Percentiles rank a stretch among this genome's conserved stretches.
These are phyloP conservation scores for Auxenochlorella pyrenoidosa DNA, from an alignment of 139 green algal species.

Conservation along the genomic window DNA sequence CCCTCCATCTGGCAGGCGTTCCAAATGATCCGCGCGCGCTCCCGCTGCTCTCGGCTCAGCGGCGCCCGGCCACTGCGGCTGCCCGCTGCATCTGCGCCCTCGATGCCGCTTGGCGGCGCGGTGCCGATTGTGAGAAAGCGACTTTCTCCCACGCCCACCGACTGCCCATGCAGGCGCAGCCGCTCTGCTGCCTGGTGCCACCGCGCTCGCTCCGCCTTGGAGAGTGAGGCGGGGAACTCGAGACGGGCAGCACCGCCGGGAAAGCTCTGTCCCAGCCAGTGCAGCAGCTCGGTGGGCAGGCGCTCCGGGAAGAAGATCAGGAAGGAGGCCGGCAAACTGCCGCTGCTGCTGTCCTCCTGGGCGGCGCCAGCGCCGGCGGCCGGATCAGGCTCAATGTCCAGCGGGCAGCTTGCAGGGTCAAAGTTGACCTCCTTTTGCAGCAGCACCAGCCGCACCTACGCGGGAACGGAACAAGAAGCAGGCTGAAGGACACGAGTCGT, in stretches of 20 bases:
- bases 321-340: neutral
- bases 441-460: slow-evolving; percentile 27
- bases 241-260: neutral
- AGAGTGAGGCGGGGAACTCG: slow-evolving; percentile 44
- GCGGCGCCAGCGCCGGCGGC: neutral
- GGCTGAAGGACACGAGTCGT: no score
- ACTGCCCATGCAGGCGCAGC: slow-evolving; percentile 22
- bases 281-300: slow-evolving; percentile 13
- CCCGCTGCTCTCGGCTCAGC: neutral
- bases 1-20: slow-evolving; percentile 45
- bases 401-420: slow-evolving; percentile 1
- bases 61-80: neutral
- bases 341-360: no score
- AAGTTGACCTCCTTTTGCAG: neutral
- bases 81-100: neutral
- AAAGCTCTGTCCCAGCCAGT: neutral
- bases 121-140: slow-evolving; percentile 35
- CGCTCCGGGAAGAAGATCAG: slow-evolving; percentile 11
- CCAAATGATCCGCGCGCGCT: slow-evolving; percentile 23
- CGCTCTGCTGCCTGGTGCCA: slow-evolving; percentile 25
- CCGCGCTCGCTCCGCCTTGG: slow-evolving; percentile 47
- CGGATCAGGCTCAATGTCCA: slow-evolving; percentile 5
- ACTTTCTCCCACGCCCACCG: slow-evolving; percentile 37
- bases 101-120: neutral
- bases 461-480: no score